Evolutionary conservation across 495 filamentous ascomycete genomes (phyloP), one percentile per base, ranked within the genome.

Genomic region (Penicillium diatomitis): DNA sequence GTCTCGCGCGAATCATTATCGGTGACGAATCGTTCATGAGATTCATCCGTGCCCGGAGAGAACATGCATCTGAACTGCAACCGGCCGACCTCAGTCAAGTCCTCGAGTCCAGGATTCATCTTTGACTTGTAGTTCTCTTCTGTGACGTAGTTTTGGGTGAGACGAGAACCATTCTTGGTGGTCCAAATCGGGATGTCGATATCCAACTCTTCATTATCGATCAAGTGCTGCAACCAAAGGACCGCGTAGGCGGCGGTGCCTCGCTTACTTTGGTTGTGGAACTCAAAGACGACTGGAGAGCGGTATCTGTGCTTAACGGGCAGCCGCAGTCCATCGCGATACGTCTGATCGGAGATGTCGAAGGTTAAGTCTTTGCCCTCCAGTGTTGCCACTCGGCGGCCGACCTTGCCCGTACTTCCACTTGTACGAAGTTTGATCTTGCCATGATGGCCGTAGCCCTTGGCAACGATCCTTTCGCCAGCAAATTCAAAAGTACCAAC

Each of bases 1-100:
- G 91, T 96, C 70, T 96, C 91, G 38, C 90, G 80, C 3, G 83
- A 82, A 60, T 95, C 82, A 55, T 92, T 95, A 64, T 96, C 88
- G 30, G 83, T 78, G 32, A 95, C 81, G 58, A 94, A 96, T 4
- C 70, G 70, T 38, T 84, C 75, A 61, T 96, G 91, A n/a, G 86
- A 84, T 33, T 88, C 79, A 63, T 95, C 90, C 50, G 86, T 95
- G 8, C 92, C 91, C 0, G 90, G 85, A 53, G 89, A 90, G 73
- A 96, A 97, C 8, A 78, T 73, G 33, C 79, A 84, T 6, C 75
- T 67, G 77, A 97, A 94, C 33, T 83, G 75, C 31, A 96, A 65
- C 0, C 88, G 83, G 1, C 91, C 91, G 5, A 95, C 74, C 64
- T 91, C 85, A 32, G 81, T 72, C 3, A 95, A 62, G 52, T 90